Conservation (phyloP, 2,329 filamentous ascomycete species). For the Pseudocercospora musae region DNA sequence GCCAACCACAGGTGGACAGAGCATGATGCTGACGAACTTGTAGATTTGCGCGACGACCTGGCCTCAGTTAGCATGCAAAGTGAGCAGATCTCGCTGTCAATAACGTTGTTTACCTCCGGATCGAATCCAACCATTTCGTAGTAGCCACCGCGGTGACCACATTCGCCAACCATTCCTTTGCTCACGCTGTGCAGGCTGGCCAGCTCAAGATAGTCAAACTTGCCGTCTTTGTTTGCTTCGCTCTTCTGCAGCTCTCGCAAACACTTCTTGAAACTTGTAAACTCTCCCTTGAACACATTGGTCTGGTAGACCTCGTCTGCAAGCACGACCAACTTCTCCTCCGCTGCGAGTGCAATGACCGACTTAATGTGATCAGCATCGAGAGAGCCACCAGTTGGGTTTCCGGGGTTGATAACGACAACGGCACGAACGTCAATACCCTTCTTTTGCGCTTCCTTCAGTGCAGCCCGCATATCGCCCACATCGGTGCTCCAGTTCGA, state of each 20-base stretch:
- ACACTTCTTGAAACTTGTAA: conserved; percentile 91
- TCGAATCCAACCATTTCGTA: conserved; percentile 94
- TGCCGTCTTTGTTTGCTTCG: conserved; percentile 60
- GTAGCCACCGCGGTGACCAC: conserved; percentile 94
- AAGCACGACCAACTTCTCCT: conserved; percentile 82
- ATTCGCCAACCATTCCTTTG: conserved; percentile 99
- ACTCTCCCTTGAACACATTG: conserved; percentile 92
- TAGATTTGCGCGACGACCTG: conserved; percentile 89
- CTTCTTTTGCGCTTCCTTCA: conserved; percentile 69
- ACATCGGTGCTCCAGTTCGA: conserved; percentile 86
- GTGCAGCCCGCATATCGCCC: conserved; percentile 67
- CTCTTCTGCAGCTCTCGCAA: conserved; percentile 74
- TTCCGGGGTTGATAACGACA: conserved; percentile 97
- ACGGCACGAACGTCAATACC: conserved; percentile 88
- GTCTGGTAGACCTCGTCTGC: conserved; percentile 99
- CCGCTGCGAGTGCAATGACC: conserved; percentile 81
- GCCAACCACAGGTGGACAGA: conserved; percentile 91
- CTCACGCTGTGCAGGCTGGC: conserved; percentile 89
- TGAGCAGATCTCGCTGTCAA: not conserved
- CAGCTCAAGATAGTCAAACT: conserved; percentile 82
- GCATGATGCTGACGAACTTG: conserved; percentile 96
- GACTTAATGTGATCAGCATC: conserved; percentile 72
- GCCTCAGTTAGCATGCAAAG: conserved; percentile 16
- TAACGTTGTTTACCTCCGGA: conserved; percentile 31
- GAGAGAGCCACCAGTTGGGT: conserved; percentile 89